Evolutionary conservation across 106 monocot species (phyloP).

Genomic region (Cymbidium sinense): DNA sequence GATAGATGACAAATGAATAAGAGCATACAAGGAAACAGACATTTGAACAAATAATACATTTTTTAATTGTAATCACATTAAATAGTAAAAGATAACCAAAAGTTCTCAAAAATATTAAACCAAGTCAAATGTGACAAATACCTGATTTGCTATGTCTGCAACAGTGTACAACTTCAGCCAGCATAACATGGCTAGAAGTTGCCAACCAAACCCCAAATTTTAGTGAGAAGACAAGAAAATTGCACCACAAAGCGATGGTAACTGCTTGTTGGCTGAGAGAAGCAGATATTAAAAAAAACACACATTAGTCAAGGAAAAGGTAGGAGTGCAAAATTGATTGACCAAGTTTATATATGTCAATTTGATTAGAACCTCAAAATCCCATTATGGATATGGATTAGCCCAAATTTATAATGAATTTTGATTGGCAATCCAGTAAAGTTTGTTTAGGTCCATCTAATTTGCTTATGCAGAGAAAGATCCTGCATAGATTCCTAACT

Average conservation of each 20-base stretch:
- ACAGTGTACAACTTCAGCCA: conserved; percentile 92
- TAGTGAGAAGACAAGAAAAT: conserved; percentile 97
- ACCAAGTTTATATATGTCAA: too few relatives aligned
- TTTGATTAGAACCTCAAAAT: too few relatives aligned
- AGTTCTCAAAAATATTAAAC: not conserved
- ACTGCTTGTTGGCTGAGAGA: conserved; percentile 89
- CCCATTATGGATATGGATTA: too few relatives aligned
- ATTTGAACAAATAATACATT: not conserved
- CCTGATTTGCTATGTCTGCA: conserved; percentile 99
- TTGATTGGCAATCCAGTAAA: too few relatives aligned
- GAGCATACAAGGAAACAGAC: not conserved
- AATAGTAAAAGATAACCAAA: not conserved
- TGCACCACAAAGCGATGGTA: conserved; percentile 93
- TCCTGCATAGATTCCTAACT: not conserved
- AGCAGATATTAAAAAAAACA: not conserved
- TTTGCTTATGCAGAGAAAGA: too few relatives aligned
- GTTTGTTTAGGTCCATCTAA: too few relatives aligned
- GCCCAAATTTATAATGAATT: too few relatives aligned
- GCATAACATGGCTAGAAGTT: conserved; percentile 98
- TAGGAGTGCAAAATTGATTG: too few relatives aligned
- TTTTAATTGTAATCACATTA: not conserved
- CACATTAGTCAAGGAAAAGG: not conserved
- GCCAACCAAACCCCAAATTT: conserved; percentile 92
- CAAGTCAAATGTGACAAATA: conserved; percentile 15
- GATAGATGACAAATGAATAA: not conserved